Base-by-base conservation (phyloP, 2,329 filamentous ascomycete species). In the Aspergillus sergii region DNA sequence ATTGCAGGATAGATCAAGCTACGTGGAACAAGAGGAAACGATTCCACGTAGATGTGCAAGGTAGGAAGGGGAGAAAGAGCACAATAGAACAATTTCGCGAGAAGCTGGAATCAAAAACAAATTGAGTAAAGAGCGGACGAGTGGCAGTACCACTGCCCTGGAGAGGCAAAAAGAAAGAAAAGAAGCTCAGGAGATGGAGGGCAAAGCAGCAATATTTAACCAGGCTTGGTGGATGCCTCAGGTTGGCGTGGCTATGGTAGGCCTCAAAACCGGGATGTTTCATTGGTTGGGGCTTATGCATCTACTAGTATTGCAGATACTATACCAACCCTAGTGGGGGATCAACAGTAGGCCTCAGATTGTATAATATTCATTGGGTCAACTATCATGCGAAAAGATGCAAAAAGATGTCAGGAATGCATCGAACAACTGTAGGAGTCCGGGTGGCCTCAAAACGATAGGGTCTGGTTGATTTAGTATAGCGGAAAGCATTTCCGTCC, bases 61-160 rank as follows among this genome's bases (percentile, higher is more conserved):
- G 32, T 19, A 16, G 21, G n/a, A 28, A 41, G 39, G 6, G 34
- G 21, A 55, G 32, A 26, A 26, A 26, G 12, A 11, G 14, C 32
- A 55, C 32, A 26, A 19, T 21, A 32, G 28, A 32, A 51, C 28
- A 16, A 53, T 41, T 30, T 11, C 19, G 8, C 26, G 34, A 32
- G 19, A 53, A 28, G 9, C 9, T 10, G 19, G 21, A 36, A 36
- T 12, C n/a, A 19, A 11, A 39, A 26, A 36, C 16, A n/a, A 26
- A 7, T 28, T 28, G 12, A 39, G 19, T 53, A 55, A 32, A 55
- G 51, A 55, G 32, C 10, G 32, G 51, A 39, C n/a, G 51, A 55
- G 51, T 55, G 51, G 21, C 51, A 55, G 51, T 9, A 26, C 32
- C 34, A 55, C 51, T 55, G n/a, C 51, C 51, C 51, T 55, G 51